Conservation (phyloP, 768 basidiomycete genomes). For the Polyporus arcularius region DNA sequence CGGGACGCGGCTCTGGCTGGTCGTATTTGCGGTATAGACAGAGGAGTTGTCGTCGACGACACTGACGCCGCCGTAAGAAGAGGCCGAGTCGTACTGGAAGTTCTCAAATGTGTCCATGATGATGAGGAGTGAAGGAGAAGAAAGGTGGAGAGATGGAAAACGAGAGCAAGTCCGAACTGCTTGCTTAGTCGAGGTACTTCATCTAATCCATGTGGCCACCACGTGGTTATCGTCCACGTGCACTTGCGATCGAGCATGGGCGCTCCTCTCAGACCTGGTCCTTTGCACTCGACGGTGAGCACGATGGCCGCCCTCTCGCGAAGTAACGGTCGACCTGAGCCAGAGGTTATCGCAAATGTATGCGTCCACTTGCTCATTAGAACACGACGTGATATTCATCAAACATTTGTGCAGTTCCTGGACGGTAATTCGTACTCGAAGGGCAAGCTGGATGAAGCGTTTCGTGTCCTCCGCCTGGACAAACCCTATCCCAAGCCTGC, state of each 20-base stretch:
- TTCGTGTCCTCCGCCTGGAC: slow-evolving; percentile 57
- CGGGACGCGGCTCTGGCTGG: slow-evolving; percentile 43
- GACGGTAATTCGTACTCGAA: slow-evolving; percentile 73
- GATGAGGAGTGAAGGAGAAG: no score
- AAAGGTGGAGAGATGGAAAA: neutral
- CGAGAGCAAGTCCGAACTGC: slow-evolving; percentile 7
- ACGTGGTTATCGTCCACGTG: slow-evolving; percentile 6
- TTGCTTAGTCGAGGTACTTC: slow-evolving; percentile 15
- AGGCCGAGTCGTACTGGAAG: slow-evolving; percentile 47
- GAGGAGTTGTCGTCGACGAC: slow-evolving; percentile 81
- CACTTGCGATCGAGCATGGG: neutral
- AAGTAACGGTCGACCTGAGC: slow-evolving; percentile 58
- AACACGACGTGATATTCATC: neutral
- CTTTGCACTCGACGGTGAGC: neutral
- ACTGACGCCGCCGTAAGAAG: slow-evolving; percentile 73
- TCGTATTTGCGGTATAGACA: slow-evolving; percentile 74
- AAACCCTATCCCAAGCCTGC: slow-evolving; percentile 50
- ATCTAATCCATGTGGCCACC: slow-evolving; percentile 11
- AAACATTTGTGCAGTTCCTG: slow-evolving; percentile 43
- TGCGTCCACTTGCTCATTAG: slow-evolving; percentile 18
- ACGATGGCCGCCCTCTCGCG: slow-evolving; percentile 19
- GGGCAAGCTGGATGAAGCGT: slow-evolving; percentile 65
- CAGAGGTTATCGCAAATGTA: slow-evolving; percentile 70
- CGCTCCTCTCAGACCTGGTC: neutral
- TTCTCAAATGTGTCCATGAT: no score